phyloP scores from a whole-genome alignment of 306 rosid species.

The Trifolium fragiferum region DNA sequence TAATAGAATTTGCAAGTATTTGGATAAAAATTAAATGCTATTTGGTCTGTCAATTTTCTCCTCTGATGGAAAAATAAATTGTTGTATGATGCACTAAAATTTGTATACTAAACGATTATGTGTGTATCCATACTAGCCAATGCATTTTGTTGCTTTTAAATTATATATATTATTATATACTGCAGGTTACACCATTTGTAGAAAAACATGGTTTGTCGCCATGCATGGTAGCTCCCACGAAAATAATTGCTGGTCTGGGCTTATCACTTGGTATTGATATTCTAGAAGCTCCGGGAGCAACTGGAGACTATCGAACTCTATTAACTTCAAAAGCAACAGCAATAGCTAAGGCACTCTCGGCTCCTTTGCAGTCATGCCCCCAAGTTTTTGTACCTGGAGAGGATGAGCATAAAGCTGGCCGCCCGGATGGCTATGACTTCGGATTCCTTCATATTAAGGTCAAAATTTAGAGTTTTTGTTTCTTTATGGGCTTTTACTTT shows the following conservation, averaged over 20 bases:
- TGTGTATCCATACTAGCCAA: slow-evolving; percentile 10
- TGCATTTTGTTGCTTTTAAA: slow-evolving; percentile 20
- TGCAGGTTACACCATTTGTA: slow-evolving; percentile 81
- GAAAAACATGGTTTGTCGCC: slow-evolving; percentile 79
- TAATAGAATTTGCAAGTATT: too few relatives aligned
- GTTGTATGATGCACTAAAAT: slow-evolving; percentile 6
- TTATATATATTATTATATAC: slow-evolving; percentile 6
- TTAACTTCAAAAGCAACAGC: slow-evolving; percentile 86
- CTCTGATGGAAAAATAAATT: background rate
- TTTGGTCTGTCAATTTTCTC: too few relatives aligned
- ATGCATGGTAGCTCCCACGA: slow-evolving; percentile 99
- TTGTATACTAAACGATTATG: slow-evolving; percentile 5
- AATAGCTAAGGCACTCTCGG: slow-evolving; percentile 84
- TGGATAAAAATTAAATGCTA: too few relatives aligned
- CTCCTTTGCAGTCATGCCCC: slow-evolving; percentile 78
- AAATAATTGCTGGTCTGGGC: slow-evolving; percentile 94
- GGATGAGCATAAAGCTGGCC: slow-evolving; percentile 82
- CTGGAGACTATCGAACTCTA: slow-evolving; percentile 92
- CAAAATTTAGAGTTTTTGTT: slow-evolving; percentile 28
- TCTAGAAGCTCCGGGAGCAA: slow-evolving; percentile 96
- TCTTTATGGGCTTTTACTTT: slow-evolving; percentile 21
- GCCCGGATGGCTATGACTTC: slow-evolving; percentile 90
- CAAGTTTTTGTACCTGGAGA: slow-evolving; percentile 85
- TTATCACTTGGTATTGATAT: slow-evolving; percentile 93
- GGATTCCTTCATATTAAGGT: slow-evolving; percentile 99